A percentile compares a stretch with the other conserved stretches of the same genome.
phyloP scores from a whole-genome alignment of 2,329 filamentous ascomycete genomes.

The Talaromyces amestolkiae region DNA sequence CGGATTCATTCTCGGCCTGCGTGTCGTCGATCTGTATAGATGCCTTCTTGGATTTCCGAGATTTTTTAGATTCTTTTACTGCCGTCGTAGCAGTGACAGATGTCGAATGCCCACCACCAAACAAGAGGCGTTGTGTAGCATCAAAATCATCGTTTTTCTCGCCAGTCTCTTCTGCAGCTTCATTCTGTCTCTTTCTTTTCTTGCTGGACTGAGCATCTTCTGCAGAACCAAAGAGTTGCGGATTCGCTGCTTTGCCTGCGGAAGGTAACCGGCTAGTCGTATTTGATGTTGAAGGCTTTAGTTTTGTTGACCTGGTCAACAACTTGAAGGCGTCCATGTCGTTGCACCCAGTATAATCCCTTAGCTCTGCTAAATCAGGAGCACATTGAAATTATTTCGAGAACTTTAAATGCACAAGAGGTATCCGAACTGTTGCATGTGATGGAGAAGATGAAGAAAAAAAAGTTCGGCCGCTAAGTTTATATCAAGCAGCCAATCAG shows the following conservation, averaged over 20 bases:
- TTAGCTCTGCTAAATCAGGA: background rate
- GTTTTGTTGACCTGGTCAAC: constrained; percentile 45
- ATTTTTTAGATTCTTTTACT: constrained; percentile 21
- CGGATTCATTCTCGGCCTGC: constrained; percentile 22
- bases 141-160: constrained; percentile 26
- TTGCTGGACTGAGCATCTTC: constrained; percentile 29
- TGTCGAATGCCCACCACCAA: constrained; percentile 28
- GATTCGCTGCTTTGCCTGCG: constrained; percentile 39
- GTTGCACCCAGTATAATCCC: background rate
- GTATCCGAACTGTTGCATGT: background rate
- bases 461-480: constrained; percentile 12
- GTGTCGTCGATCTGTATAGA: background rate
- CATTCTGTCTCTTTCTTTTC: constrained; percentile 39
- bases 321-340: constrained; percentile 48
- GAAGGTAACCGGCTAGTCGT: constrained; percentile 37
- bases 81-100: background rate
- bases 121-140: constrained; percentile 36
- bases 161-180: constrained; percentile 23
- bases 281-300: constrained; percentile 35
- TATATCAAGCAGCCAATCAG: constrained; percentile 33
- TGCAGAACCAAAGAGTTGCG: constrained; percentile 37
- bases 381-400: too few species aligned
- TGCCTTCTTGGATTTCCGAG: constrained; percentile 21
- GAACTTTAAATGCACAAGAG: too few species aligned
- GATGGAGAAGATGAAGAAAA: constrained; percentile 1